Conservation (phyloP, 2,329 filamentous ascomycete genomes). For the Chaetomiaceae sp. region DNA sequence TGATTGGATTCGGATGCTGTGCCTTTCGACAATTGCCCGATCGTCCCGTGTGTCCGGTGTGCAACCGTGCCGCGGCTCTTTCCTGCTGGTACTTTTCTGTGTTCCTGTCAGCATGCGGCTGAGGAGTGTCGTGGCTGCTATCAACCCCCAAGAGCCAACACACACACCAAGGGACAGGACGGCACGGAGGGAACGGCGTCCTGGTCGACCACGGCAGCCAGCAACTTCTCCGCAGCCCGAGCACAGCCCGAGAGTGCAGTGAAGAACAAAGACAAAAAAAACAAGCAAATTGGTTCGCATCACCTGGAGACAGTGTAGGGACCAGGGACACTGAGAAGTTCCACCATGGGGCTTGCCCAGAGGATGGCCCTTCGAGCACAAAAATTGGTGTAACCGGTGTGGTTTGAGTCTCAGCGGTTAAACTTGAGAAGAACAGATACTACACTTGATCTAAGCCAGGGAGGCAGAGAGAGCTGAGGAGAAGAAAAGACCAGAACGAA, state of each 20-base stretch:
- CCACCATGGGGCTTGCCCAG: constrained; percentile 65
- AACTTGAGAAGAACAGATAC: constrained; percentile 95
- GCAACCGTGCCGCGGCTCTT: too few species aligned
- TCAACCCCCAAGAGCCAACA: too few species aligned
- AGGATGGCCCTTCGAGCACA: constrained; percentile 47
- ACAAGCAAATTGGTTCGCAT: too few species aligned
- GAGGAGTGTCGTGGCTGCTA: too few species aligned
- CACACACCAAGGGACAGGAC: too few species aligned
- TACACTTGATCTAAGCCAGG: constrained; percentile 85
- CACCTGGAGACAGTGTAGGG: constrained; percentile 69
- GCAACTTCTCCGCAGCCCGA: constrained; percentile 50
- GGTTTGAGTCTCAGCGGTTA: constrained; percentile 83
- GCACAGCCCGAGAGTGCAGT: constrained; percentile 49
- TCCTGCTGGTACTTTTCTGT: too few species aligned
- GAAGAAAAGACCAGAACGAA: constrained; percentile 37
- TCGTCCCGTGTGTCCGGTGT: too few species aligned
- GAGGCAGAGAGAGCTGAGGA: constrained; percentile 49
- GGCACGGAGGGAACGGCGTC: too few species aligned
- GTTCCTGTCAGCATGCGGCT: too few species aligned
- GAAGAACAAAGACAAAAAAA: constrained; percentile 63
- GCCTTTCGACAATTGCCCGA: too few species aligned
- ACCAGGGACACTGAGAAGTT: constrained; percentile 64
- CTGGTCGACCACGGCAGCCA: constrained; percentile 13
- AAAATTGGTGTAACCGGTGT: constrained; percentile 78
- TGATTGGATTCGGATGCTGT: too few species aligned